phyloP scores from a whole-genome alignment of 768 basidiomycete genomes.

The Wakefieldia striispora region DNA sequence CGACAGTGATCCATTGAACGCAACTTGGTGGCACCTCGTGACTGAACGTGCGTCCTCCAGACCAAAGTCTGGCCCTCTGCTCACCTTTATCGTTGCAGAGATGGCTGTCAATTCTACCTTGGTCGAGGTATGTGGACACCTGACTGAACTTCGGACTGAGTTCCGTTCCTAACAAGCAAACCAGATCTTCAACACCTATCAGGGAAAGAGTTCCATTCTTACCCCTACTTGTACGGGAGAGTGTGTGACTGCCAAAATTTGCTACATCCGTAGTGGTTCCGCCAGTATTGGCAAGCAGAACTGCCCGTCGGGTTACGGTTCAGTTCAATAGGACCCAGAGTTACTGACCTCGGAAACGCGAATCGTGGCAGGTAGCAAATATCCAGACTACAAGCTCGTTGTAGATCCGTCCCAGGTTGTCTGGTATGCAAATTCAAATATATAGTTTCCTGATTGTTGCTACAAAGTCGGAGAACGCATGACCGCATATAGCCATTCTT shows the following conservation, averaged over 20 bases:
- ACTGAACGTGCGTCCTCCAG: slow-evolving; percentile 58
- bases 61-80: not conserved
- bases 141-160: not conserved
- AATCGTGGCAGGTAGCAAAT: too few species aligned
- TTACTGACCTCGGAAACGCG: not conserved
- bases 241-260: slow-evolving; percentile 68
- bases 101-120: slow-evolving; percentile 58
- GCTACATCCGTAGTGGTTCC: slow-evolving; percentile 76
- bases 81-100: slow-evolving; percentile 33
- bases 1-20: slow-evolving; percentile 65
- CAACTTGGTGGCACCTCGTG: slow-evolving; percentile 81
- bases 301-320: slow-evolving; percentile 63
- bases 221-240: slow-evolving; percentile 55
- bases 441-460: slow-evolving; percentile 5
- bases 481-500: not conserved
- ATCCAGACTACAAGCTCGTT: not conserved
- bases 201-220: slow-evolving; percentile 65
- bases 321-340: slow-evolving; percentile 43
- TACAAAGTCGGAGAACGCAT: slow-evolving; percentile 12
- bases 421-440: not conserved
- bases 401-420: not conserved
- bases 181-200: slow-evolving; percentile 65
- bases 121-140: slow-evolving; percentile 46
- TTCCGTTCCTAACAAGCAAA: slow-evolving; percentile 4
- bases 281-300: slow-evolving; percentile 57